Percentiles rank a stretch among this genome's conserved stretches.
phyloP scores from a whole-genome alignment of 345 rosid species.

The Garcia nutans region DNA sequence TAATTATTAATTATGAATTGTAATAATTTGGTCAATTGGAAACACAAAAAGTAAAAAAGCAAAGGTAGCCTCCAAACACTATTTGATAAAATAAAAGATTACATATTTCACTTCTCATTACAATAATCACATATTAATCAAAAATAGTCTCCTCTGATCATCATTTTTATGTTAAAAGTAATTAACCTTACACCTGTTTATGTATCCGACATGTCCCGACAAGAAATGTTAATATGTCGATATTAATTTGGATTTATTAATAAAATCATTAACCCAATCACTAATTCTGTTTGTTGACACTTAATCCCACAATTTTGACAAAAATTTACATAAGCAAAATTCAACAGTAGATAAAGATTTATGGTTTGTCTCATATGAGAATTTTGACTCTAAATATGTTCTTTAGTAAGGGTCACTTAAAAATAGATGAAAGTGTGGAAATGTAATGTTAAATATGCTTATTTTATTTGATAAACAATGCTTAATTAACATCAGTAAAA shows the following conservation, averaged over 20 bases:
- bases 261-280: not conserved
- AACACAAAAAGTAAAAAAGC: not conserved
- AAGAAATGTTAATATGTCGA: not conserved
- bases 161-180: not conserved
- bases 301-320: not conserved
- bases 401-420: no score
- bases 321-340: no score
- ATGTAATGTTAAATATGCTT: not conserved
- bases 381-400: not conserved
- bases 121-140: not conserved
- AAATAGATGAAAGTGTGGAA: not conserved
- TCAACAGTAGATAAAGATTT: no score
- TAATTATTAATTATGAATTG: not conserved
- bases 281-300: not conserved
- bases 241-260: not conserved
- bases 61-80: conserved; percentile 10
- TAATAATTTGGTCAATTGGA: not conserved
- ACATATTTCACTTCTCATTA: not conserved
- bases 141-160: not conserved
- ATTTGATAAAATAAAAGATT: not conserved
- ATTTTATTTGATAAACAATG: no score
- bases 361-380: not conserved
- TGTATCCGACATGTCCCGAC: conserved; percentile 9
- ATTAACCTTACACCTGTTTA: not conserved
- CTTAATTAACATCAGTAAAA: no score